Evolutionary conservation across 2,329 filamentous ascomycete genomes (phyloP).

Genomic region (Didymella segeticola): DNA sequence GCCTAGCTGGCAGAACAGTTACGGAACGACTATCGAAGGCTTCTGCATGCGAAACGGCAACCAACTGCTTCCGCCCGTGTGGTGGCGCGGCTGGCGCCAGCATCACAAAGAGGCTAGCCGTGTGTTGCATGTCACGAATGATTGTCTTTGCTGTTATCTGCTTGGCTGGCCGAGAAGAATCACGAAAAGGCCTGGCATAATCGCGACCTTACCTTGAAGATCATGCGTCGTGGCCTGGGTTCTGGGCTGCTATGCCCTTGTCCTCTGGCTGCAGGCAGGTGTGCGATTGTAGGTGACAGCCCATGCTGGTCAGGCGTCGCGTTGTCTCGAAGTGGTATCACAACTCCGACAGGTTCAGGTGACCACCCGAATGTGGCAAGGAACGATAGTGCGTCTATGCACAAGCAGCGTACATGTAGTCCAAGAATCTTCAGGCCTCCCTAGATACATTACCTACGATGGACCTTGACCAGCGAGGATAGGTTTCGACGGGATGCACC

Average conservation of each 20-base stretch:
- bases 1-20: constrained; percentile 9
- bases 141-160: constrained; percentile 11
- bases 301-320: neutral
- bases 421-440: neutral
- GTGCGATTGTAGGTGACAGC: neutral
- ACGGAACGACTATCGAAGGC: constrained; percentile 18
- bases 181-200: constrained; percentile 5
- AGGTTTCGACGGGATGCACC: neutral
- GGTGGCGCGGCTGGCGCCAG: constrained; percentile 15
- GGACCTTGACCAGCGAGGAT: neutral
- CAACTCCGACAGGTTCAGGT: neutral
- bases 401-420: neutral
- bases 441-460: neutral
- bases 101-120: constrained; percentile 1
- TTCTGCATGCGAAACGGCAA: constrained; percentile 11
- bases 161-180: constrained; percentile 9
- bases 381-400: neutral
- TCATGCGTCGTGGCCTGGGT: neutral
- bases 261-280: neutral
- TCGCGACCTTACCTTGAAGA: constrained; percentile 2
- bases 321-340: neutral
- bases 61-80: constrained; percentile 16
- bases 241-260: neutral
- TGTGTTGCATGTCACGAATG: constrained; percentile 5
- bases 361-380: neutral